These are phyloP conservation scores for Pythium apleroticum DNA, from an alignment of 352 stramenopile genomes.

Conservation along the genomic window DNA sequence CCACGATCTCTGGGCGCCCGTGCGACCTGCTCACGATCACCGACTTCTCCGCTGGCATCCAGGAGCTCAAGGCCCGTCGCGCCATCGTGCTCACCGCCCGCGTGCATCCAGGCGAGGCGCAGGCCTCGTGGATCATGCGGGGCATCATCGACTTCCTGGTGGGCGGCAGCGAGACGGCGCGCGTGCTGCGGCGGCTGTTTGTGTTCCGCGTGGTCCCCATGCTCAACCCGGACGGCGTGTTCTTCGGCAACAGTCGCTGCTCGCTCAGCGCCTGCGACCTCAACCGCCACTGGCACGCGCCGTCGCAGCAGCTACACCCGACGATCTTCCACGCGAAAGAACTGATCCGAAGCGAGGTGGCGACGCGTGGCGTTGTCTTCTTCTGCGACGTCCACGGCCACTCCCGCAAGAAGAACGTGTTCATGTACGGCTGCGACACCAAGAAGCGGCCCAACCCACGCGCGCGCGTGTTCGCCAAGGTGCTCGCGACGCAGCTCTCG, in stretches of 20 bases:
- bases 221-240: conserved; percentile 94
- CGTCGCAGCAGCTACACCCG: conserved; percentile 67
- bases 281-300: conserved; percentile 88
- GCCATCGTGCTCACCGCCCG: conserved; percentile 83
- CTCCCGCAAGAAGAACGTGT: conserved; percentile 93
- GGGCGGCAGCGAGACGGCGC: conserved; percentile 52
- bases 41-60: conserved; percentile 36
- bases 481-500: conserved; percentile 62
- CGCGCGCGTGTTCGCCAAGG: conserved; percentile 70
- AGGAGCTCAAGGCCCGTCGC: conserved; percentile 38
- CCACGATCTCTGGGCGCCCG: conserved; percentile 48
- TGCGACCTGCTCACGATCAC: conserved; percentile 83
- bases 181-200: conserved; percentile 81
- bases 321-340: conserved; percentile 89
- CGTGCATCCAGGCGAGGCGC: conserved; percentile 90
- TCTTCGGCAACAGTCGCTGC: conserved; percentile 92
- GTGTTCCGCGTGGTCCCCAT: conserved; percentile 93
- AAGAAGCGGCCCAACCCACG: conserved; percentile 80
- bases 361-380: conserved; percentile 65
- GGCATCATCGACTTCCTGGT: conserved; percentile 91
- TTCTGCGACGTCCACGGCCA: conserved; percentile 93
- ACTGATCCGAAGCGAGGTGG: conserved; percentile 60
- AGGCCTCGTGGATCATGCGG: conserved; percentile 94
- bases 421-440: conserved; percentile 94
- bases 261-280: conserved; percentile 80